Base-by-base conservation (phyloP, 148 eudicot species). In the Rhododendron vialii region DNA sequence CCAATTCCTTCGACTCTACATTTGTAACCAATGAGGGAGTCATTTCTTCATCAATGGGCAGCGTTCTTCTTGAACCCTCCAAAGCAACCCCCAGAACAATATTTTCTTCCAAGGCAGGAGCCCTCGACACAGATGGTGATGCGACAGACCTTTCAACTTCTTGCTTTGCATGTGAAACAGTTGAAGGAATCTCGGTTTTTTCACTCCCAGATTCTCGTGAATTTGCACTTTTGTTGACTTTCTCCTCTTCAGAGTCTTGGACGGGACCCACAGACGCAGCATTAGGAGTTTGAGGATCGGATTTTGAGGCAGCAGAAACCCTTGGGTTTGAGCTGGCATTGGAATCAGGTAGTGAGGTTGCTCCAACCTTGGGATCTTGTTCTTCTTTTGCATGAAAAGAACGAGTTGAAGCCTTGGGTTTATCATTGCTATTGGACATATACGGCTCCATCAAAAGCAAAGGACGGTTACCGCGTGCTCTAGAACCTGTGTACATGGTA, bases 71-170 rank as follows among this genome's bases (percentile, higher is more conserved):
- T 38, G 98, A 92, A 24, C 98, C 98, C 69, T 94, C 95, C 86
- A 95, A 86, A 79, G 96, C 98, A 85, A 95, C 96, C 59, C 95
- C 96, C 36, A 95, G 93, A 77, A 95, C 91, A 63, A 95, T 92
- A 86, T 95, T 95, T 81, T 95, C 98, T 87, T 95, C 95, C 87
- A 95, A 87, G 50, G 88, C 86, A 71, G 76, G 35, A 69, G 94
- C 83, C 80, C 89, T 87, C 3, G 89, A 51, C 47, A 89, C 90
- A 3, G 92, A 80, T 36, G 95, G 79, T 48, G 86, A 87, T n/a
- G 90, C 67, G 61, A 45, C 65, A 17, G 92, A 55, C 33, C 91
- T 87, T 53, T 90, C 89, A 83, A 84, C 89, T 63, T 61, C 88
- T 83, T 87, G 91, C 84, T 92, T 90, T 81, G 91, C 38, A 36